Evolutionary conservation across 768 basidiomycete species (phyloP), one percentile per base, ranked within the genome.

Genomic region (Hemileccinum impolitum): DNA sequence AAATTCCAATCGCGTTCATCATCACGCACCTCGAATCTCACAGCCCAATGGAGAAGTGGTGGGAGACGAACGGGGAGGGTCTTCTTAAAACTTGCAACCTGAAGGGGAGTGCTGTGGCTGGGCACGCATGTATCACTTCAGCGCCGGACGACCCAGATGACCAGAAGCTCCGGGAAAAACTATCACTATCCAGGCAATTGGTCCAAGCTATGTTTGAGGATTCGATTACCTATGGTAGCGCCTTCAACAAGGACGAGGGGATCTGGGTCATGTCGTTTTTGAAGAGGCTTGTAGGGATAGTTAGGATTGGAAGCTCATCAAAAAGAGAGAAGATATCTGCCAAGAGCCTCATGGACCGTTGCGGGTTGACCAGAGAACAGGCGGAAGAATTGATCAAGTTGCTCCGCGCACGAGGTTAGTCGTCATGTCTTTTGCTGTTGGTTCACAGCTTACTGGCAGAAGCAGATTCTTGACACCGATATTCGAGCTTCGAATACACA

Each of bases 1-100:
- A 64, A 38, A 70, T 75, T 8, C 73, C 75, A 3, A 61, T 70
- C n/a, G 62, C 71, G 1, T 48, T 76, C 13, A 62, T 70, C 6
- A 58, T 75, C 31, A 75, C 72, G 3, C 66, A 71, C 25, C 65
- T 75, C 10, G 74, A 73, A 46, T n/a, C 38, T 31, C 14, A 44
- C 15, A 37, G 31, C 8, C 44, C 38, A 5, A 70, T 68, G 69
- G 67, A 70, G 31, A 34, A 47, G 9, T 70, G 70, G 68, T 70
- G 68, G 69, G 43, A 39, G 10, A n/a, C 11, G 23, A 57, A 70
- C 19, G 49, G 53, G 6, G 31, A 42, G 13, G 31, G 14, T 5
- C 58, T 68, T 11, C 23, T 58, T 6, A 47, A 38, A 34, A 32
- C 37, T 45, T 41, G n/a, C 21, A 23, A 43, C 8, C 30, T 63